These are phyloP conservation scores for Penstemon davidsonii DNA, from an alignment of 257 asterid genomes.

Conservation along the genomic window DNA sequence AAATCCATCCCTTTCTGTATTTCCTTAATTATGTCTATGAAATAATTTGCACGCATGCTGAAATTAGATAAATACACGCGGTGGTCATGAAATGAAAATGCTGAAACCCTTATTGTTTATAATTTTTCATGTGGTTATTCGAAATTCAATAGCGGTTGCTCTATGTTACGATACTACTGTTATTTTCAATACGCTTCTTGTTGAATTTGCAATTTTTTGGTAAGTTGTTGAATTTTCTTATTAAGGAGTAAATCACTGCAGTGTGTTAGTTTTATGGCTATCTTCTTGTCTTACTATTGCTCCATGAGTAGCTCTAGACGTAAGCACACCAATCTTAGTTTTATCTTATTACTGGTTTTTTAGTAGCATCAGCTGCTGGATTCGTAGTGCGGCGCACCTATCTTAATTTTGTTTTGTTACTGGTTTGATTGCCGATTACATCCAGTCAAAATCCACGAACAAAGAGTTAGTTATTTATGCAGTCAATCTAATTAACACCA, in stretches of 20 bases:
- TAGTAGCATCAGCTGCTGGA: too few relatives aligned
- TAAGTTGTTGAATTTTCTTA: too few relatives aligned
- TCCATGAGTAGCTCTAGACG: too few relatives aligned
- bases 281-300: too few relatives aligned
- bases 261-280: too few relatives aligned
- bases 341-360: too few relatives aligned
- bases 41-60: background rate
- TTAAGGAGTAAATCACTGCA: too few relatives aligned
- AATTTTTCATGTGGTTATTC: background rate
- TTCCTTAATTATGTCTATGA: background rate
- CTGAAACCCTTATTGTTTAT: background rate
- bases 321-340: too few relatives aligned
- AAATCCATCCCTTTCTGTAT: background rate
- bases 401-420: too few relatives aligned
- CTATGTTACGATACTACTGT: background rate
- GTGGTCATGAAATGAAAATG: background rate
- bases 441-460: too few relatives aligned
- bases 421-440: too few relatives aligned
- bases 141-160: background rate
- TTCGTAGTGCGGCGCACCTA: too few relatives aligned
- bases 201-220: background rate
- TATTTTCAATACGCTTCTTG: conserved; percentile 1
- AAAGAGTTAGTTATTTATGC: background rate
- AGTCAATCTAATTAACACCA: background rate
- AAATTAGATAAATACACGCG: background rate